phyloP scores from a whole-genome alignment of 176 grass and related monocot species.

The Leersia perrieri region DNA sequence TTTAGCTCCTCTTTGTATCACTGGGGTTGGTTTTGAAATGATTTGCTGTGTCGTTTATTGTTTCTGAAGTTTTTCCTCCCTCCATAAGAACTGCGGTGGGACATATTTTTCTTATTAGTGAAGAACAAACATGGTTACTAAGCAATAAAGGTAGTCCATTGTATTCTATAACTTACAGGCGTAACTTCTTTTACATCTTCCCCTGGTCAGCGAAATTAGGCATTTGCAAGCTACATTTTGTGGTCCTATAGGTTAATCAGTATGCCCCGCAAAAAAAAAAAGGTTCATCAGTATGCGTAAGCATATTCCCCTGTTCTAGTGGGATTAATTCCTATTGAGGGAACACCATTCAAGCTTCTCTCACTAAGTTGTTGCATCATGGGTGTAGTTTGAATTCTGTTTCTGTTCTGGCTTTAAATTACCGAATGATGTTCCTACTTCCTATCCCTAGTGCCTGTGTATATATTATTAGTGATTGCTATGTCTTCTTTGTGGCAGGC shows the following conservation, averaged over 20 bases:
- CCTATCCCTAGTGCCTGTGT: not conserved
- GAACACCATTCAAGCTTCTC: not conserved
- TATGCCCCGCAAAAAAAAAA: too few relatives aligned
- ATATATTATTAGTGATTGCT: not conserved
- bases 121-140: not conserved
- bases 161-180: not conserved
- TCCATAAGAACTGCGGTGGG: not conserved
- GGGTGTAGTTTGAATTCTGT: not conserved
- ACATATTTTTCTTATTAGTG: not conserved
- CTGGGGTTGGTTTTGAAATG: not conserved
- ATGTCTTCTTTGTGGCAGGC: conserved; percentile 32
- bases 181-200: not conserved
- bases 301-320: not conserved
- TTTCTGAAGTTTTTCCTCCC: not conserved
- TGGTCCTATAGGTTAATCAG: not conserved
- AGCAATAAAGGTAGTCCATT: not conserved
- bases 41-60: not conserved
- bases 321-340: not conserved
- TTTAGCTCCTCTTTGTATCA: not conserved
- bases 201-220: not conserved
- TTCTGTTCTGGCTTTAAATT: not conserved
- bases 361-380: not conserved
- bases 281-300: conserved; percentile 11
- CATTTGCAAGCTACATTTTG: not conserved
- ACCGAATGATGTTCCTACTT: not conserved